Conservation (phyloP, 2,329 filamentous ascomycete species). For the Endoconidiophora laricicola region DNA sequence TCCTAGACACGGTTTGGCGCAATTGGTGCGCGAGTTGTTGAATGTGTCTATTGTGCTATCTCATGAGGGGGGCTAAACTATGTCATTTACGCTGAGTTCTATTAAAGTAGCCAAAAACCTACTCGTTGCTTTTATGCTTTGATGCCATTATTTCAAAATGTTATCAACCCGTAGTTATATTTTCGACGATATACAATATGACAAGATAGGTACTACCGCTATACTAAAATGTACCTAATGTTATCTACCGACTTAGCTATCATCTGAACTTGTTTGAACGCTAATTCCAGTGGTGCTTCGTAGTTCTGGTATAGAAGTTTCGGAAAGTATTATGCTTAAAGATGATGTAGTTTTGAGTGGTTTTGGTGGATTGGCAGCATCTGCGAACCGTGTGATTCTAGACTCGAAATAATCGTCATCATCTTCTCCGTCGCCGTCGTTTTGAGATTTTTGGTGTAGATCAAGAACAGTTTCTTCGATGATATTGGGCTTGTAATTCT, state of each 20-base stretch:
- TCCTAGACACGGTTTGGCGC: too few species aligned
- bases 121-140: not conserved
- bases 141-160: not conserved
- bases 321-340: conserved; percentile 44
- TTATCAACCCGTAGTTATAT: not conserved
- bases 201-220: not conserved
- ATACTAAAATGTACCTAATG: not conserved
- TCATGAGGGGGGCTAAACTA: too few species aligned
- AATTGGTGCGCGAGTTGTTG: too few species aligned
- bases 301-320: conserved; percentile 36
- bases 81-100: too few species aligned
- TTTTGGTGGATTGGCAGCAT: conserved; percentile 31
- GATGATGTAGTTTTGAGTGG: conserved; percentile 32
- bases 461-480: not conserved
- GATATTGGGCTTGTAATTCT: not conserved
- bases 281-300: conserved; percentile 30
- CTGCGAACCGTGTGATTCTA: conserved; percentile 39
- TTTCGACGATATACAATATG: not conserved
- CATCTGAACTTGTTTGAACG: conserved; percentile 28
- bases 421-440: conserved; percentile 14
- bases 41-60: too few species aligned
- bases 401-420: conserved; percentile 35
- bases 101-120: too few species aligned
- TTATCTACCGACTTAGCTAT: not conserved
- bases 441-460: conserved; percentile 4